These are phyloP conservation scores for Chloranthus sessilifolius DNA, from an alignment of 164 flowering plant genomes.

Conservation along the genomic window DNA sequence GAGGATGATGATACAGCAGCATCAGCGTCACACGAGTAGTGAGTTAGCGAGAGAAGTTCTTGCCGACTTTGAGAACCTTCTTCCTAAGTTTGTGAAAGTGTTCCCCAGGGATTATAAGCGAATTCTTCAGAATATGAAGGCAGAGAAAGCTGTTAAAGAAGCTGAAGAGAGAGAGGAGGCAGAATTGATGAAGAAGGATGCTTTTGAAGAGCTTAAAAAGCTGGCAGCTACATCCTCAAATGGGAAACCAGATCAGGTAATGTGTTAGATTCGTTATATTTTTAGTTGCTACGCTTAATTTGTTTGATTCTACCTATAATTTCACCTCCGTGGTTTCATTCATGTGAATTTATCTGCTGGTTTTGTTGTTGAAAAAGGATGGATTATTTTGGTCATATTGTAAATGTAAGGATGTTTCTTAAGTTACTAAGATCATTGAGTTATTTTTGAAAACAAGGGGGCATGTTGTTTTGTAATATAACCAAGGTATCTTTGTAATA, in stretches of 20 bases:
- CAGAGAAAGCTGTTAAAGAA: constrained; percentile 33
- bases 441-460: no score
- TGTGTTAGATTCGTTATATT: no score
- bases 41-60: constrained; percentile 76
- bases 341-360: no score
- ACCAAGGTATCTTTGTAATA: no score
- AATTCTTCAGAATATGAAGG: constrained; percentile 61
- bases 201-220: constrained; percentile 95
- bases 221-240: constrained; percentile 54
- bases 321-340: no score
- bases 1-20: constrained; percentile 94
- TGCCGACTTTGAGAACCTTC: constrained; percentile 60
- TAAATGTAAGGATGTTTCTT: no score
- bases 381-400: no score
- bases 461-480: no score
- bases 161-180: constrained; percentile 49
- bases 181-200: constrained; percentile 67
- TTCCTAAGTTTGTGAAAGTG: constrained; percentile 89
- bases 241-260: constrained; percentile 40
- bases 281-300: no score
- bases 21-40: constrained; percentile 91
- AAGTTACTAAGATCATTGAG: no score
- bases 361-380: no score
- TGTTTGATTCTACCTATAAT: no score
- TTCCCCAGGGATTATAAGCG: constrained; percentile 94